Percentiles rank a stretch among this genome's conserved stretches.
These are phyloP conservation scores for Ogataea philodendri DNA, from an alignment of 805 yeast genomes.

Conservation along the genomic window DNA sequence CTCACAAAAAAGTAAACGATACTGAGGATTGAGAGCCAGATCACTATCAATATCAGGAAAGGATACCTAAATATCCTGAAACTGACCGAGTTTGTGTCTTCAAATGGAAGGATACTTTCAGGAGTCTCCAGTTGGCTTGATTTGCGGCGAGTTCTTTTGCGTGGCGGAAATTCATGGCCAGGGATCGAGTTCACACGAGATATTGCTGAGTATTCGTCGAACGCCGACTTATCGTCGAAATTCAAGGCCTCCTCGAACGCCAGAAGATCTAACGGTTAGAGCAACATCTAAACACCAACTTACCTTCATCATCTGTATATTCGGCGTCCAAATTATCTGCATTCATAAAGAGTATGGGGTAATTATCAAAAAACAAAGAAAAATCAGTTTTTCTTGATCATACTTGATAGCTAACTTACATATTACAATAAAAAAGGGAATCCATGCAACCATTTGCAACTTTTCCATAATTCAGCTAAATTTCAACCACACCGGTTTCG, in stretches of 20 bases:
- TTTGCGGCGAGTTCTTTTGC: conserved; percentile 15
- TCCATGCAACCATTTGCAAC: too few relatives aligned
- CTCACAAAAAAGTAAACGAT: conserved; percentile 52
- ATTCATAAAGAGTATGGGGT: too few relatives aligned
- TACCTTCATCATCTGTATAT: conserved; percentile 25
- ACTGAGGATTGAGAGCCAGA: conserved; percentile 55
- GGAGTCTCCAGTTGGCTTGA: neutral
- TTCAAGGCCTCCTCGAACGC: conserved; percentile 39
- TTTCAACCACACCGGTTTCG: too few relatives aligned
- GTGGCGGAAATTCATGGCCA: conserved; percentile 16
- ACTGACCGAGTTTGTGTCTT: conserved; percentile 29
- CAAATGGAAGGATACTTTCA: conserved; percentile 1
- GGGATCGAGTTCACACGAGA: conserved; percentile 16
- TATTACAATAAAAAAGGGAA: too few relatives aligned
- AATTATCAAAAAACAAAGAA: conserved; percentile 1
- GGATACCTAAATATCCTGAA: conserved; percentile 65
- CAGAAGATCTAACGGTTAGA: conserved; percentile 25
- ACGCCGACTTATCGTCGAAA: conserved; percentile 27
- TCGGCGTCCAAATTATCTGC: conserved; percentile 27
- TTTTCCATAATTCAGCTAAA: too few relatives aligned
- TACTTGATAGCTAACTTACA: too few relatives aligned
- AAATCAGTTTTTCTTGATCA: too few relatives aligned
- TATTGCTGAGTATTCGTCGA: conserved; percentile 7
- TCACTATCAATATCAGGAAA: conserved; percentile 45
- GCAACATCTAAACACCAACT: neutral